Evolutionary conservation across 2,329 filamentous ascomycete species (phyloP), one percentile per base, ranked within the genome.

Genomic region (Fusarium keratoplasticum): DNA sequence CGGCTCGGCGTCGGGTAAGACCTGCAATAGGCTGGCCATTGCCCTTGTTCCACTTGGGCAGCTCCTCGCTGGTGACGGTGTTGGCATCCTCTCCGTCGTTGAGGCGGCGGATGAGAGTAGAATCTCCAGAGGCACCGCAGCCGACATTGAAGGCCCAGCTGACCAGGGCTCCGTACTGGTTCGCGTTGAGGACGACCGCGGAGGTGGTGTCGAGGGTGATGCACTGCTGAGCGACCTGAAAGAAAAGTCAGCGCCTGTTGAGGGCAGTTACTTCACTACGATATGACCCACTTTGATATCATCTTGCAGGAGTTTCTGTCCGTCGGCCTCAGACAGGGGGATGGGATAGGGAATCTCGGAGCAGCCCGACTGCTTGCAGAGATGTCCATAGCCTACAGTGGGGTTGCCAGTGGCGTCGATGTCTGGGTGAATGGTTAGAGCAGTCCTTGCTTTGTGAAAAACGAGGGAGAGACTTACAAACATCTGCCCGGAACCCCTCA

Each of bases 141-240:
- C 87, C 87, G 50, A 86, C 81, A 75, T 89, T 89, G 83, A 85
- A 89, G 18, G 85, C 81, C 86, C 86, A 88, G 52, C 83, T 86
- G 40, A 88, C 84, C 3, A 89, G 83, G 1, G 87, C 87, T 47
- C 85, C 87, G 74, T 87, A 89, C 75, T 88, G 85, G 80, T 89
- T 88, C 35, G 80, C 83, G 73, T 88, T 80, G 54, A 81, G 76
- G 16, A 58, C 68, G 7, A 76, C 72, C 1, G 58, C 44, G 25
- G 67, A 66, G 29, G 55, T 79, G 31, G 83, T 80, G 47, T 82
- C 80, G 7, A 79, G 66, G 8, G 82, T 83, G 66, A 87, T 81
- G 73, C 84, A 86, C 52, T 83, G 77, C 69, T 84, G 82, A 69
- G 80, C 70, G 5, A 64, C 42, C 75, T 77, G 47, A 10, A 22